Conservation (phyloP, 2,329 filamentous ascomycete genomes). For the Nemania abortiva region DNA sequence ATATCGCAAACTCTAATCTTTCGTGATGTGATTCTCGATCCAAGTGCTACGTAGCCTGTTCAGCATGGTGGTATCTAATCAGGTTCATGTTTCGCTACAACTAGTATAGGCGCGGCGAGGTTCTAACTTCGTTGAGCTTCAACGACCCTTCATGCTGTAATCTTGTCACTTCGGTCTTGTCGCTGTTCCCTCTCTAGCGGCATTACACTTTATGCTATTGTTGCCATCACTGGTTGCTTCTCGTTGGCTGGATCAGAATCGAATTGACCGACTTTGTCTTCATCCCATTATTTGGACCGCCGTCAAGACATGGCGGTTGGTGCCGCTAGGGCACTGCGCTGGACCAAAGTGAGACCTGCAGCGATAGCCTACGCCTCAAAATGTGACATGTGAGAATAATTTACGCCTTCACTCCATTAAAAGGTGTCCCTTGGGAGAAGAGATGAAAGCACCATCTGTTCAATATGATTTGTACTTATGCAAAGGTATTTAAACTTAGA, state of each 20-base stretch:
- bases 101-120: background rate
- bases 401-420: too few relatives aligned
- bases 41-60: background rate
- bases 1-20: background rate
- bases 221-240: too few relatives aligned
- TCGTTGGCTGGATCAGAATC: background rate
- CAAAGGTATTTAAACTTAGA: too few relatives aligned
- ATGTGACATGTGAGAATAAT: background rate
- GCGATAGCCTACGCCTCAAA: background rate
- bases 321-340: too few relatives aligned
- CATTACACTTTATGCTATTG: too few relatives aligned
- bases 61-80: background rate
- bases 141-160: background rate
- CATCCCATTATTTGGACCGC: too few relatives aligned
- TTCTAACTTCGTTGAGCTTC: background rate
- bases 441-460: background rate
- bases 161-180: too few relatives aligned
- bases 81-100: background rate
- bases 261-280: background rate
- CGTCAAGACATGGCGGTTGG: too few relatives aligned
- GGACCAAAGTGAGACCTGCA: constrained; percentile 7
- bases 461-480: too few relatives aligned
- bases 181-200: background rate
- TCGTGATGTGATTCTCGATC: background rate
- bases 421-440: background rate